A percentile compares a stretch with the other conserved stretches of the same genome.
phyloP scores from a whole-genome alignment of 2,329 filamentous ascomycete genomes.

The Monosporascus sp. region DNA sequence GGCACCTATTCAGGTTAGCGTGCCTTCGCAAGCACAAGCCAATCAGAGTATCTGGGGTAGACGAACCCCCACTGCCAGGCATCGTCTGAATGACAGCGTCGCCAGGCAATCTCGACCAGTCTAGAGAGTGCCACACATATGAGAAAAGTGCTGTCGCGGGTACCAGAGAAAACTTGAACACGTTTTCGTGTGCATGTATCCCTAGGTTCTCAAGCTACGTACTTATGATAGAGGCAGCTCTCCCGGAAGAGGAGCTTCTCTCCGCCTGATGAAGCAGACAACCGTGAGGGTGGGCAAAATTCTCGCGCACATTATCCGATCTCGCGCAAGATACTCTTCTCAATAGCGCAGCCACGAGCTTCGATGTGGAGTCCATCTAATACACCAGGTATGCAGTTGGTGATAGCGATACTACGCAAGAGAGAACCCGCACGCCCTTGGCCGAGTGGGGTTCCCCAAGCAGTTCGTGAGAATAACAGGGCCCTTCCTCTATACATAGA shows the following conservation, averaged over 20 bases:
- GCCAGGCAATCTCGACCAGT: slow-evolving; percentile 8
- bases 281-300: neutral
- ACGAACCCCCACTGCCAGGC: slow-evolving; percentile 6
- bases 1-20: neutral
- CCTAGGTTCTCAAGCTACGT: neutral
- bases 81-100: neutral
- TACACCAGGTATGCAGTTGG: neutral
- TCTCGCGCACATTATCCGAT: neutral
- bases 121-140: slow-evolving; percentile 3
- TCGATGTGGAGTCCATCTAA: neutral
- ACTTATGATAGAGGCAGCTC: neutral
- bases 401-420: neutral
- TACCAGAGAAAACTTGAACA: slow-evolving; percentile 1
- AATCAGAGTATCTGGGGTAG: slow-evolving; percentile 5
- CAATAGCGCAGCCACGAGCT: neutral
- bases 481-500: neutral
- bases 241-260: neutral
- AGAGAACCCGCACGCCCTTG: neutral
- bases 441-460: neutral
- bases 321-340: neutral
- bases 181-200: neutral
- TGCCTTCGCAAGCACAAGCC: neutral
- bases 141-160: slow-evolving; percentile 7
- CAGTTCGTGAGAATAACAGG: neutral
- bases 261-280: neutral